These are phyloP conservation scores for Suillus subaureus DNA, from an alignment of 768 basidiomycete genomes.

Conservation along the genomic window DNA sequence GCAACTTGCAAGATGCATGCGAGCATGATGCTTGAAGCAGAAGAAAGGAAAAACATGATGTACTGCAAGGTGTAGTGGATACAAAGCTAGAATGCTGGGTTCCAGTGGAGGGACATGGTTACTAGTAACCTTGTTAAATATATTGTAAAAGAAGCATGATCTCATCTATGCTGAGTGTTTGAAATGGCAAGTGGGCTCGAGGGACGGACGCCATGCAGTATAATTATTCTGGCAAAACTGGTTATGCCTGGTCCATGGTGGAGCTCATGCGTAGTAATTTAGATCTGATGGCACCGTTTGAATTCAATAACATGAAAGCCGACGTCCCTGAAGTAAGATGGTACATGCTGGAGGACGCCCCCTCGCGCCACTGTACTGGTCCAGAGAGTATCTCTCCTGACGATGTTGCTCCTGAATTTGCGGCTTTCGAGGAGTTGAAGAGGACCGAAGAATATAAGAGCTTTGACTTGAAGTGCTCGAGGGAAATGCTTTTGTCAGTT, in stretches of 20 bases:
- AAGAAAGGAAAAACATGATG: constrained; percentile 3
- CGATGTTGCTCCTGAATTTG: background rate
- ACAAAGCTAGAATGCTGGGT: background rate
- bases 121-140: background rate
- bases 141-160: background rate
- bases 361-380: background rate
- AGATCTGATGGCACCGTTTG: too few species aligned
- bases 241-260: background rate
- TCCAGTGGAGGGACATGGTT: background rate
- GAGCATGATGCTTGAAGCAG: background rate
- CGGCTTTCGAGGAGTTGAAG: background rate
- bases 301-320: too few species aligned
- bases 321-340: too few species aligned
- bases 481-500: background rate
- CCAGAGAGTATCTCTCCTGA: background rate
- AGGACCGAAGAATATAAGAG: background rate
- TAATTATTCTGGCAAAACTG: background rate
- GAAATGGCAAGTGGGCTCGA: background rate
- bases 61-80: background rate
- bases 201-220: background rate
- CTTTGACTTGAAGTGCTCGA: background rate
- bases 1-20: constrained; percentile 3
- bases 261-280: constrained; percentile 1
- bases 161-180: background rate
- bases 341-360: too few species aligned